A percentile compares a stretch with the other conserved stretches of the same genome.
Conservation (phyloP, 2,329 filamentous ascomycete species). For the Ceratocystis harringtonii region DNA sequence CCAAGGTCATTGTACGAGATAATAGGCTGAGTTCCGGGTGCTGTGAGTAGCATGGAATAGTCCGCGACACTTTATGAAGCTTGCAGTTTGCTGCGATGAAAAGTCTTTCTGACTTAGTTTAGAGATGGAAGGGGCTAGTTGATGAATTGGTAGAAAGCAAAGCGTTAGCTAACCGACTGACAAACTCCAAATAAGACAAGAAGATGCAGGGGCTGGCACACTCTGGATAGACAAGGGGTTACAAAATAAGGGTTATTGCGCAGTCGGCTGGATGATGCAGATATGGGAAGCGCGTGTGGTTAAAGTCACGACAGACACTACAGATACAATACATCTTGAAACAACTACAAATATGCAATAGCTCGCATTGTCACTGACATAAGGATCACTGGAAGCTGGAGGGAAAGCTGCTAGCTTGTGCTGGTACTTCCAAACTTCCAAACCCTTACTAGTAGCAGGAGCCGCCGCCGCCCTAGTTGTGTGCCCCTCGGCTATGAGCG, state of each 20-base stretch:
- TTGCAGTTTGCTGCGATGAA: not conserved
- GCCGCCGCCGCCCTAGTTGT: too few species aligned
- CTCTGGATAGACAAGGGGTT: not conserved
- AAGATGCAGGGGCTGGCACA: not conserved
- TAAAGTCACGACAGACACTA: not conserved
- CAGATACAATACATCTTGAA: not conserved
- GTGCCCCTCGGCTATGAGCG: too few species aligned
- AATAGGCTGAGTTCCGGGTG: not conserved
- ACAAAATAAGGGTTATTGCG: not conserved
- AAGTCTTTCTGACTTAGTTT: not conserved
- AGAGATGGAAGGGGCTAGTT: not conserved
- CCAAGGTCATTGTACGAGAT: not conserved
- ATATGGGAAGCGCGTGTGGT: not conserved
- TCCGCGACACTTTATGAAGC: not conserved
- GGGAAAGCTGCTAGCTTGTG: not conserved
- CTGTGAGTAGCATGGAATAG: not conserved
- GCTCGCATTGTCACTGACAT: not conserved
- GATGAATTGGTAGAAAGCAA: not conserved
- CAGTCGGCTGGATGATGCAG: not conserved
- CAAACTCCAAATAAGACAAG: not conserved
- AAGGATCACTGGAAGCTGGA: not conserved
- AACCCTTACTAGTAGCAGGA: not conserved
- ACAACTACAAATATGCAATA: too few species aligned
- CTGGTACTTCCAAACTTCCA: not conserved
- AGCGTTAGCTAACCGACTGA: not conserved